Percentiles rank a stretch among this genome's conserved stretches.
phyloP scores from a whole-genome alignment of 495 filamentous ascomycete genomes.

The Letharia columbiana region DNA sequence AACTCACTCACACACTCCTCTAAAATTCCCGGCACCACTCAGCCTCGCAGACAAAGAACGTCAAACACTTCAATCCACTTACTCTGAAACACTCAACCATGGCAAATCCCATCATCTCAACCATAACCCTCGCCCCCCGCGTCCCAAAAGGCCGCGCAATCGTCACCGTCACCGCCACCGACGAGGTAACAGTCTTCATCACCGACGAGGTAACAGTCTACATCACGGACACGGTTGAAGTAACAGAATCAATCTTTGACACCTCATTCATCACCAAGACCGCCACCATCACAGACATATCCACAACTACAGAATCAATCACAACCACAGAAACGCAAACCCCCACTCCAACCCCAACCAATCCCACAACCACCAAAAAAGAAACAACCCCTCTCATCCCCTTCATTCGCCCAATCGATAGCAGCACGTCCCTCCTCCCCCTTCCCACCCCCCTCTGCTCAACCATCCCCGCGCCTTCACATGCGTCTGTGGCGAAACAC shows the following conservation, averaged over 20 bases:
- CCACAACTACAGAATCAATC: neutral
- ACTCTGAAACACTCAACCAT: neutral
- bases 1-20: neutral
- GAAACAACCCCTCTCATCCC: no score
- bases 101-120: neutral
- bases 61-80: neutral
- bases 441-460: neutral
- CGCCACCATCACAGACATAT: neutral
- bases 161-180: neutral
- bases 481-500: neutral
- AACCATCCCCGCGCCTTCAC: neutral
- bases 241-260: neutral
- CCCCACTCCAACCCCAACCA: neutral
- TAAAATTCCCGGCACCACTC: neutral
- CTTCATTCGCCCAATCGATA: no score
- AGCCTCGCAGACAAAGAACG: neutral
- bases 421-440: no score
- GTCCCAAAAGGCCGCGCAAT: neutral
- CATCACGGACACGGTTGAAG: neutral
- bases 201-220: neutral
- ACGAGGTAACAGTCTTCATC: neutral
- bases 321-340: neutral
- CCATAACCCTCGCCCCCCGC: neutral
- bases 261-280: neutral
- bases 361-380: neutral